Base-by-base conservation (phyloP, 345 rosid species). In the Gossypium rotundifolium region DNA sequence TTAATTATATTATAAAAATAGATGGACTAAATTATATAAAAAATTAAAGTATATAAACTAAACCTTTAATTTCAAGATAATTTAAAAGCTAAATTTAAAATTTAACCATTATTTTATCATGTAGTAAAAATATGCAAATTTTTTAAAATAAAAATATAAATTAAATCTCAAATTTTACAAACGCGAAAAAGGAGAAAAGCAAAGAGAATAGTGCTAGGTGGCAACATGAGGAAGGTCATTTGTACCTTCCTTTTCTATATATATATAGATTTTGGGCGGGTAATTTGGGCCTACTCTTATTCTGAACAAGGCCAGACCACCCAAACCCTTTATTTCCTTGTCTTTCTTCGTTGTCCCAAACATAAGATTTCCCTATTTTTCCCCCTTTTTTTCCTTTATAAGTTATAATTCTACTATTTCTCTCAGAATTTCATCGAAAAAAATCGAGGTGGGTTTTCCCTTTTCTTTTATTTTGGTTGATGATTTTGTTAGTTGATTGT, bases 381-480 rank as follows among this genome's bases (percentile, higher is more conserved):
- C 22, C 12, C 13, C 60, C 57, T 20, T 20, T 52, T 23, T 57
- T 20, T 52, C 40, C 40, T 33, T 2, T 60, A n/a, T 33, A 14
- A 48, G 17, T 8, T 0, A 22, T 48, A 29, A 25, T 68, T 49
- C 9, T 72, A 42, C 44, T 16, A 61, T 42, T 52, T 51, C 65
- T 49, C 33, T 72, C 68, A 22, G 57, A 45, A 23, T 61, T 58
- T 58, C 45, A 73, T 54, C 63, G 45, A 0, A 45, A 33, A 29
- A 27, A 70, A 60, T 70, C 69, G 22, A 77, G 83, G 85, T 79
- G 44, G 18, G 77, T 17, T 74, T 70, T 59, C 38, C n/a, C 20
- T 22, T 18, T 20, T 11, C 0, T 18, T 11, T 16, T 22, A 22
- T 7, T 61, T 53, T 33, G n/a, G 23, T 11, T 20, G 17, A 10